These are phyloP conservation scores for Exophiala aquamarina DNA, from an alignment of 2,329 filamentous ascomycete genomes.

Conservation along the genomic window DNA sequence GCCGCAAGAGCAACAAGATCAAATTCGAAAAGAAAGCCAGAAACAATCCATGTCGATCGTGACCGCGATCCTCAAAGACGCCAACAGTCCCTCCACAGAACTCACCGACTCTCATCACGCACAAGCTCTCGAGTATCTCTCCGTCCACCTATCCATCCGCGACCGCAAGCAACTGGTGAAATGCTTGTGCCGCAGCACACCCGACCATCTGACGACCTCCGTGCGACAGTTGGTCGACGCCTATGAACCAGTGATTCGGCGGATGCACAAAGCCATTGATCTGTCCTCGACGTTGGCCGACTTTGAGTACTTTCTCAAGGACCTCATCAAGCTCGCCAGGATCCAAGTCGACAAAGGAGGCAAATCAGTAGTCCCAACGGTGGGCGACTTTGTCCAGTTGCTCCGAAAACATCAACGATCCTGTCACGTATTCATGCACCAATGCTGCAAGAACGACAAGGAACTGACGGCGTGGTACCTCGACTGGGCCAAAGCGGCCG, in stretches of 20 bases:
- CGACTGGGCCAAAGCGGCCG: conserved; percentile 59
- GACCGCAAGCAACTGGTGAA: conserved; percentile 71
- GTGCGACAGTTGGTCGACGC: conserved; percentile 65
- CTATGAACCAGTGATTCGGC: conserved; percentile 73
- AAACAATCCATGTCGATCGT: conserved; percentile 61
- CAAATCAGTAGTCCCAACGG: conserved; percentile 51
- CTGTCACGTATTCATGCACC: conserved; percentile 70
- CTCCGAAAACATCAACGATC: conserved; percentile 64
- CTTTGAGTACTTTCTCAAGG: conserved; percentile 66
- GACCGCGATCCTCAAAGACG: conserved; percentile 60
- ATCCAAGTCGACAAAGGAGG: conserved; percentile 34
- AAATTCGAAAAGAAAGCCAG: conserved; percentile 57
- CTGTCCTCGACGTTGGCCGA: conserved; percentile 68
- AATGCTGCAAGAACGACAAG: conserved; percentile 66
- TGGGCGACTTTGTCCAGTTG: conserved; percentile 70
- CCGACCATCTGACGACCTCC: conserved; percentile 70
- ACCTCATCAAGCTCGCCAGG: conserved; percentile 62
- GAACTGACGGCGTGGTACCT: conserved; percentile 63
- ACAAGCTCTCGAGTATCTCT: conserved; percentile 68
- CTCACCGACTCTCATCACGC: conserved; percentile 63
- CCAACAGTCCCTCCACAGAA: conserved; percentile 37
- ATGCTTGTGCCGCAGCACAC: conserved; percentile 65
- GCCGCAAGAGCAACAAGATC: conserved; percentile 58
- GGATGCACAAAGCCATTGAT: conserved; percentile 70
- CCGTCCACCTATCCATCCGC: conserved; percentile 67